Base-by-base conservation (phyloP, 108 stramenopile species). In the Schizochytrium sp. region DNA sequence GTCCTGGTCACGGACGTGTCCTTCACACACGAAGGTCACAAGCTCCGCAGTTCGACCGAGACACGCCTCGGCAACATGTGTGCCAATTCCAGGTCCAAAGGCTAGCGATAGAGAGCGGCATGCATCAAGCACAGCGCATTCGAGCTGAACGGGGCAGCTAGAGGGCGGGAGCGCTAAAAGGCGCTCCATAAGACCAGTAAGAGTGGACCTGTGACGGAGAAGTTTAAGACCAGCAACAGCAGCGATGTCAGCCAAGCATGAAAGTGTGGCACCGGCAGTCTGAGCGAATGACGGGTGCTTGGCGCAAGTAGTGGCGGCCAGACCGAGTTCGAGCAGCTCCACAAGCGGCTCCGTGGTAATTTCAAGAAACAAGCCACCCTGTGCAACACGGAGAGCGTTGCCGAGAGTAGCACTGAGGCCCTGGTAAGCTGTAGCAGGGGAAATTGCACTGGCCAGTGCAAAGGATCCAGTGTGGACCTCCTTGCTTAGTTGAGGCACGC, bases 121-220 rank as follows among this genome's bases (percentile, higher is more conserved):
- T 7, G 64, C 44, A 7, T 69, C 64, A 44, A 69, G 64, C 12
- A 15, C 44, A 44, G 64, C 64, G 1, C 40, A 38, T 15, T 69
- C 19, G 28, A 69, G 64, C 10, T 69, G 42, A 3, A 69, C 12
- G 12, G 64, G 64, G 2, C 64, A 69, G 5, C 15, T 38, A 2
- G 64, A 12, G 19, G 64, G 64, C 64, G 64, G 76, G 0, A 83
- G 76, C 8, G 76, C 76, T n/a, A 83, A 28, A 10, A 83, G 53
- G 47, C 76, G 76, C 76, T 83, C 76, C 15, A 42, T 10, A 40
- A 83, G 50, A 7, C 45, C 15, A 38, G 76, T 83, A n/a, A 83
- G 12, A 8, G 50, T 49, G 50, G 47, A 55, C 17, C 76, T 10
- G n/a, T 38, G 55, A 38, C 53, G 76, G 28, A 83, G 47, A 10